phyloP scores from a whole-genome alignment of 2,329 filamentous ascomycete genomes.

The Trichothecium roseum region DNA sequence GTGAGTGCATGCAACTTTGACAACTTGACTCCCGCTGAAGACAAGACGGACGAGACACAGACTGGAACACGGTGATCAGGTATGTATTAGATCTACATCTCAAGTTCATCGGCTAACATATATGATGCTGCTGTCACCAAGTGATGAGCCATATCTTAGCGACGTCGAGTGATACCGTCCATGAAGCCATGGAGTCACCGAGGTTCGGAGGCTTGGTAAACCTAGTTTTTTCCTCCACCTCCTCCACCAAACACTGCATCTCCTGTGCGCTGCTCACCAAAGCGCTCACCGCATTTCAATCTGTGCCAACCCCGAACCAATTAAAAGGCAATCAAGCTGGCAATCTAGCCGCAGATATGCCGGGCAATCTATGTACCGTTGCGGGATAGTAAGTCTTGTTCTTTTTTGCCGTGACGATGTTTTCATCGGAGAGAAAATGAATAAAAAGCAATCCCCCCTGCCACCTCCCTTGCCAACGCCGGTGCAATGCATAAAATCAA shows the following conservation, averaged over 20 bases:
- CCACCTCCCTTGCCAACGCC: conserved; percentile 38
- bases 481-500: conserved; percentile 41
- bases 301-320: conserved; percentile 13
- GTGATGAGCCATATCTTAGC: too few relatives aligned
- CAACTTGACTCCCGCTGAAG: too few relatives aligned
- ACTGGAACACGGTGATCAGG: too few relatives aligned
- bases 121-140: too few relatives aligned
- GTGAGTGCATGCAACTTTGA: too few relatives aligned
- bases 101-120: too few relatives aligned
- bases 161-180: too few relatives aligned
- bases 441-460: conserved; percentile 16
- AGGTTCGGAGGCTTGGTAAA: too few relatives aligned
- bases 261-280: conserved; percentile 2
- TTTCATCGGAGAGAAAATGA: conserved; percentile 15
- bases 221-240: too few relatives aligned
- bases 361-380: conserved; percentile 27
- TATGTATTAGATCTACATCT: too few relatives aligned
- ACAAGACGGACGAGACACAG: too few relatives aligned
- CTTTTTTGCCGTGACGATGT: conserved; percentile 20
- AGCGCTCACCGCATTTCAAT: background rate
- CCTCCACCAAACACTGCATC: background rate
- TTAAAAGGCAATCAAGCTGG: conserved; percentile 14
- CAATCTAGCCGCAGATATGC: conserved; percentile 8
- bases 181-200: too few relatives aligned
- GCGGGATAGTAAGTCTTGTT: conserved; percentile 26